Conservation (phyloP, 148 eudicot species). For the Fagopyrum tataricum region DNA sequence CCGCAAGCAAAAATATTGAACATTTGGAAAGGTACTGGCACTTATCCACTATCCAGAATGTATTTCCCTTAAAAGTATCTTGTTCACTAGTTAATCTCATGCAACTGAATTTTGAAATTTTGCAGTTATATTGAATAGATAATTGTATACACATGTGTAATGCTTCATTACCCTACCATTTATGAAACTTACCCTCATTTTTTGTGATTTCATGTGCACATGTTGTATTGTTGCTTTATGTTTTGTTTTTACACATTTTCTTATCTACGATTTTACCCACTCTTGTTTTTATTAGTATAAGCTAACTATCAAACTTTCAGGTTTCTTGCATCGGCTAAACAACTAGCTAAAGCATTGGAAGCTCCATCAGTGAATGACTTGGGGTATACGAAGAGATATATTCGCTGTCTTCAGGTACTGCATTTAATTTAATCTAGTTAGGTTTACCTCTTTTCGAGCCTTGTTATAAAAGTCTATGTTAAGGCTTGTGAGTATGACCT, state of each 20-base stretch:
- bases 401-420: slow-evolving; percentile 89
- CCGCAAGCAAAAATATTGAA: background rate
- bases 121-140: background rate
- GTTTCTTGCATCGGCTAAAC: slow-evolving; percentile 72
- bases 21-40: background rate
- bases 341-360: slow-evolving; percentile 76
- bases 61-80: background rate
- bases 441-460: background rate
- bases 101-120: background rate
- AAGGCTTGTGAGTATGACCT: background rate
- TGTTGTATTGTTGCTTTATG: background rate
- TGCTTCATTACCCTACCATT: background rate
- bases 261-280: background rate
- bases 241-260: background rate
- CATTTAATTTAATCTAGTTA: slow-evolving; percentile 1
- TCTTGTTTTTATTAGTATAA: background rate
- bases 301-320: slow-evolving; percentile 26
- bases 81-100: background rate
- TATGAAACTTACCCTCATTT: background rate
- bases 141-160: background rate
- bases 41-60: background rate
- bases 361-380: slow-evolving; percentile 82
- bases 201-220: background rate
- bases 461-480: no score
- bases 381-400: slow-evolving; percentile 95